phyloP scores from a whole-genome alignment of 176 grass and related monocot species.

The Dactylis glomerata region DNA sequence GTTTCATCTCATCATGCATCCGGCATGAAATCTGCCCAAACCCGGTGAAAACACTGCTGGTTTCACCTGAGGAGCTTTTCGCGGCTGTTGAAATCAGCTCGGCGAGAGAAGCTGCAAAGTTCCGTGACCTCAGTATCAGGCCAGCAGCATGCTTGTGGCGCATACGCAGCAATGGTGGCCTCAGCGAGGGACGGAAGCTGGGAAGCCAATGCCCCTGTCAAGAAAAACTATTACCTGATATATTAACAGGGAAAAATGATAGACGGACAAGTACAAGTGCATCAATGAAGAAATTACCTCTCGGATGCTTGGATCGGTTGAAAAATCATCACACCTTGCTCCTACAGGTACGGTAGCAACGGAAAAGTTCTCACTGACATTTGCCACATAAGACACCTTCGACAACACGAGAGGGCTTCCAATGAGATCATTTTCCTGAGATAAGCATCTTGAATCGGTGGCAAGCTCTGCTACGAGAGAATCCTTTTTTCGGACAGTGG shows the following conservation, averaged over 20 bases:
- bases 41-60: conserved; percentile 47
- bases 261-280: neutral
- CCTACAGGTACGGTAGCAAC: conserved; percentile 58
- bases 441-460: conserved; percentile 32
- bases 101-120: conserved; percentile 56
- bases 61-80: conserved; percentile 19
- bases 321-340: conserved; percentile 80
- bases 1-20: conserved; percentile 52
- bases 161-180: conserved; percentile 61
- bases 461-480: conserved; percentile 66
- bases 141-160: conserved; percentile 55
- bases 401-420: conserved; percentile 67
- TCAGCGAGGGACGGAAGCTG: conserved; percentile 39
- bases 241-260: conserved; percentile 43
- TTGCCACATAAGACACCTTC: conserved; percentile 75
- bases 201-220: conserved; percentile 64
- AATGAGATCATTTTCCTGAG: conserved; percentile 39
- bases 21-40: conserved; percentile 62
- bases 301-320: conserved; percentile 3
- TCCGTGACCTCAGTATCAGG: conserved; percentile 50
- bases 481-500: conserved; percentile 64
- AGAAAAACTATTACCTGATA: conserved; percentile 47
- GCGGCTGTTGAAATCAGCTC: conserved; percentile 43
- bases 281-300: conserved; percentile 57
- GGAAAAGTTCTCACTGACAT: conserved; percentile 52